Percentiles rank a stretch among this genome's conserved stretches.
These are phyloP conservation scores for Glomus cerebriforme DNA, from an alignment of 192 early-diverging fungal species.

Conservation along the genomic window DNA sequence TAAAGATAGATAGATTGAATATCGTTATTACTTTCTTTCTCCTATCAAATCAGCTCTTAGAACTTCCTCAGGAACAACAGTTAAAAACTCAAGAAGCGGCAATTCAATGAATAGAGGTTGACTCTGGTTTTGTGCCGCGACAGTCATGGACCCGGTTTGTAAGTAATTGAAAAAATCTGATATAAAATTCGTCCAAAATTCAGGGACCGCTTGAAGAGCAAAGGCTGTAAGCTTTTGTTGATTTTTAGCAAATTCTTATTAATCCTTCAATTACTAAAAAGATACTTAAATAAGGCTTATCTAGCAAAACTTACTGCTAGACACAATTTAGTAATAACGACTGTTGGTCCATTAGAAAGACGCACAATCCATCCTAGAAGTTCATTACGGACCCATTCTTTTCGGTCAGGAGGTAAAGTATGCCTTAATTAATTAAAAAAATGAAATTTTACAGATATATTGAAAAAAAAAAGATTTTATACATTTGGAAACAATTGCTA, in stretches of 20 bases:
- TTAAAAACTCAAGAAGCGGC: slow-evolving; percentile 54
- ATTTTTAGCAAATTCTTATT: background rate
- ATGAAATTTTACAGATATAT: background rate
- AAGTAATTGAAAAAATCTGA: slow-evolving; percentile 43
- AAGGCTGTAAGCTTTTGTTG: slow-evolving; percentile 50
- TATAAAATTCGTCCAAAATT: slow-evolving; percentile 55
- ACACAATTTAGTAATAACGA: slow-evolving; percentile 57
- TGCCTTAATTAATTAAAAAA: slow-evolving; percentile 40
- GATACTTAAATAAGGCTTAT: background rate
- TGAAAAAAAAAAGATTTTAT: background rate
- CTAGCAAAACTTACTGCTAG: slow-evolving; percentile 47
- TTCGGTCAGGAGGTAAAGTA: slow-evolving; percentile 50
- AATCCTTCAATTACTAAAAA: background rate
- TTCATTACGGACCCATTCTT: slow-evolving; percentile 54
- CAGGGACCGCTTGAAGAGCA: slow-evolving; percentile 49
- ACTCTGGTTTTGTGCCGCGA: slow-evolving; percentile 2
- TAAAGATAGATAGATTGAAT: background rate
- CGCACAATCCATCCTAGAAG: slow-evolving; percentile 51
- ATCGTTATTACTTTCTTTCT: slow-evolving; percentile 40
- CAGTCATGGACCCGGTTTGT: slow-evolving; percentile 31
- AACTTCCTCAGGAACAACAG: slow-evolving; percentile 58
- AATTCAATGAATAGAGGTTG: slow-evolving; percentile 34
- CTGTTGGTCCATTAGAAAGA: slow-evolving; percentile 46
- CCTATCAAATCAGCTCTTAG: slow-evolving; percentile 50
- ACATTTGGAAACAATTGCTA: background rate